Conservation (phyloP, 495 filamentous ascomycete species). For the Xylaria longipes region DNA sequence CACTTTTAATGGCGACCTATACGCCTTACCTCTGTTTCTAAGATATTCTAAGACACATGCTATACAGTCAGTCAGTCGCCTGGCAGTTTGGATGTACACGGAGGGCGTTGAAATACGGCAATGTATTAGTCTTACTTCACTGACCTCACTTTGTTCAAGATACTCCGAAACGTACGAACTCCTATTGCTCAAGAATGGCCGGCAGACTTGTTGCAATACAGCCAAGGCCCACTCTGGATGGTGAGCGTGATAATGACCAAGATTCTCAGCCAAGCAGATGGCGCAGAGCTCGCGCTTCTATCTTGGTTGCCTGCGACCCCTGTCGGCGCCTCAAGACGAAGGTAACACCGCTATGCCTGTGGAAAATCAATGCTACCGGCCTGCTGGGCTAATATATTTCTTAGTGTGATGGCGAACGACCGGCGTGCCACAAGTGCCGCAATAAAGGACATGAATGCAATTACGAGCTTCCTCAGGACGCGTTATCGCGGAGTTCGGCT, state of each 20-base stretch:
- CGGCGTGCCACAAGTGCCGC: slow-evolving; percentile 14
- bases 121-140: not conserved
- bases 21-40: not conserved
- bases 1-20: not conserved
- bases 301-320: slow-evolving; percentile 16
- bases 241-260: not conserved
- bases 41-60: not conserved
- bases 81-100: not conserved
- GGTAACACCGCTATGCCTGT: not conserved
- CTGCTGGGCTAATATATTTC: not conserved
- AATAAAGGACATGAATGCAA: slow-evolving; percentile 8
- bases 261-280: not conserved
- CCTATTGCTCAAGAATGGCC: not conserved
- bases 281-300: not conserved
- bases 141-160: not conserved
- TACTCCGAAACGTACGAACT: not conserved
- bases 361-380: not conserved
- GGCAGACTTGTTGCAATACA: slow-evolving; percentile 11
- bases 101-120: too few species aligned
- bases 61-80: not conserved
- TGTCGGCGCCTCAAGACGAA: slow-evolving; percentile 23
- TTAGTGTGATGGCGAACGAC: slow-evolving; percentile 23
- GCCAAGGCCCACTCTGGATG: not conserved
- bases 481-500: slow-evolving; percentile 4
- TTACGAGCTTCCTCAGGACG: slow-evolving; percentile 22